Evolutionary conservation across 2,329 filamentous ascomycete genomes (phyloP).

Genomic region (Byssochlamys sp.): DNA sequence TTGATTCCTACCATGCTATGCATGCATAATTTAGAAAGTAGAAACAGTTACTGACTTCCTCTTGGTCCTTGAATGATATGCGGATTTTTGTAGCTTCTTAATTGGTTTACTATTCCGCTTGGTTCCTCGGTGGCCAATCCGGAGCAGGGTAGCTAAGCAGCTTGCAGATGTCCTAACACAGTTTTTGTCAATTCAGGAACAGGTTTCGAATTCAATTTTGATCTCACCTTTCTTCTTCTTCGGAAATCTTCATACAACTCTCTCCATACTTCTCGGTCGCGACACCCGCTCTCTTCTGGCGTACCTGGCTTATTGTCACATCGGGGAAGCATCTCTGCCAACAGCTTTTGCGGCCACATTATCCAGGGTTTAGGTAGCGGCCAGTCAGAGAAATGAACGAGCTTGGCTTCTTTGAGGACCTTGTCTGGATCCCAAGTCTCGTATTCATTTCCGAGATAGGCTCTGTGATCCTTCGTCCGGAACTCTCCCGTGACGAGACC

Average conservation of each 20-base stretch:
- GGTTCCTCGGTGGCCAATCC: slow-evolving; percentile 15
- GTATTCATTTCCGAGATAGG: slow-evolving; percentile 41
- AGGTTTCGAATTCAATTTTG: not conserved
- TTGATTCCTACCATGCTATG: no score
- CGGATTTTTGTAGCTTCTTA: not conserved
- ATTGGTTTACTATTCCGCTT: not conserved
- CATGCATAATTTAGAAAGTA: no score
- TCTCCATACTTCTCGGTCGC: slow-evolving; percentile 29
- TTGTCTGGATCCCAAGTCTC: slow-evolving; percentile 52
- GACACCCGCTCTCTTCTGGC: slow-evolving; percentile 26
- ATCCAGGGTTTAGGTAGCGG: slow-evolving; percentile 59
- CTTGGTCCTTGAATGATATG: not conserved
- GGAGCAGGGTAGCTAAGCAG: slow-evolving; percentile 30
- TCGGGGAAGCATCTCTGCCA: slow-evolving; percentile 23
- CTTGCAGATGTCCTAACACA: slow-evolving; percentile 21
- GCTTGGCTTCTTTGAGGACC: slow-evolving; percentile 51
- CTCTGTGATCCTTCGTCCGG: slow-evolving; percentile 42
- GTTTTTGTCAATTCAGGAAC: not conserved
- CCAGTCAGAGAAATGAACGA: slow-evolving; percentile 64
- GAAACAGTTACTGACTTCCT: not conserved
- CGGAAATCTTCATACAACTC: slow-evolving; percentile 29
- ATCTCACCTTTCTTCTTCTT: slow-evolving; percentile 20
- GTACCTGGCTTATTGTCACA: slow-evolving; percentile 28
- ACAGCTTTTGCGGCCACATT: slow-evolving; percentile 27
- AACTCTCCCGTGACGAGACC: slow-evolving; percentile 56